Conservation (phyloP, 2,329 filamentous ascomycete genomes). For the Karstenula rhodostoma region DNA sequence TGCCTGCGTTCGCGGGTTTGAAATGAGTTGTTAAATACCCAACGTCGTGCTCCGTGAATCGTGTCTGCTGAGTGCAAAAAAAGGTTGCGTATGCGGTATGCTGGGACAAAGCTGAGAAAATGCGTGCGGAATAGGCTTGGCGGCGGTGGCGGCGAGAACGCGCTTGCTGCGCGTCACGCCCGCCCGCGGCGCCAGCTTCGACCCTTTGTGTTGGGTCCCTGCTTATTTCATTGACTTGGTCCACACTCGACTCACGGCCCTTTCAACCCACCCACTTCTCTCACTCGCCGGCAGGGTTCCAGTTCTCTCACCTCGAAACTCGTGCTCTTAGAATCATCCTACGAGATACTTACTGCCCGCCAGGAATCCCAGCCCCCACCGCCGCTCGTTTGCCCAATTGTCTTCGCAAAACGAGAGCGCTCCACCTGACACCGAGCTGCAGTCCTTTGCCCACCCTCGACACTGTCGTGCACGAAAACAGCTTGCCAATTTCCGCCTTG, state of each 20-base stretch:
- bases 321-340: not conserved
- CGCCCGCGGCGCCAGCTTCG: slow-evolving; percentile 26
- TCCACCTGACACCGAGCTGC: not conserved
- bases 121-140: slow-evolving; percentile 7
- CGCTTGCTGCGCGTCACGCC: slow-evolving; percentile 38
- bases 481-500: not conserved
- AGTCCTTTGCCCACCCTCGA: not conserved
- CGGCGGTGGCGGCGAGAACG: slow-evolving; percentile 22
- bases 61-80: not conserved
- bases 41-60: not conserved
- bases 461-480: not conserved
- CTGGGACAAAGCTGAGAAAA: not conserved
- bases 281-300: not conserved
- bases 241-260: not conserved
- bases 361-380: not conserved
- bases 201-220: slow-evolving; percentile 29
- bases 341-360: not conserved
- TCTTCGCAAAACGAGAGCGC: not conserved
- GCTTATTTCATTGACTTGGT: slow-evolving; percentile 12
- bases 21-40: slow-evolving; percentile 3
- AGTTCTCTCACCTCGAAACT: not conserved
- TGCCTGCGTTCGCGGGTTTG: slow-evolving; percentile 2
- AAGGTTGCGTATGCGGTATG: not conserved
- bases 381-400: not conserved
- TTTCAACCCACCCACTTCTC: not conserved